Evolutionary conservation across 1,284 basidiomycete genomes (phyloP).

Genomic region (Ganoderma lingzhi): DNA sequence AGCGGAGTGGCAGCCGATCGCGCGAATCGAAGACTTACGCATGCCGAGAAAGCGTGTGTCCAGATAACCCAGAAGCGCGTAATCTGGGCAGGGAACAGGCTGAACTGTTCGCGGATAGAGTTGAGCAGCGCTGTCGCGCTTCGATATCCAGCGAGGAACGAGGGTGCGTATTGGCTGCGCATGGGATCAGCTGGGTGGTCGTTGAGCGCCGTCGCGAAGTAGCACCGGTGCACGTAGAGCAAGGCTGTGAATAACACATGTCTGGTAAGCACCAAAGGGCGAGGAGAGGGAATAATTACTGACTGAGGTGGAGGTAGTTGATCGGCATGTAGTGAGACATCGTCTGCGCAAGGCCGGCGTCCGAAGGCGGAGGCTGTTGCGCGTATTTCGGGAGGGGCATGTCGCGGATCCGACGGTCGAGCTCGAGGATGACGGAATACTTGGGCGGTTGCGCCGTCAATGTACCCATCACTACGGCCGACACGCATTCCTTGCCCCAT

Average conservation of each 20-base stretch:
- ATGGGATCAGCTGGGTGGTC: constrained; percentile 64
- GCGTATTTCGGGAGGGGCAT: constrained; percentile 42
- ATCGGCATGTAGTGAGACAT: constrained; percentile 53
- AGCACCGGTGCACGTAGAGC: constrained; percentile 73
- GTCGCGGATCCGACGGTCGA: constrained; percentile 43
- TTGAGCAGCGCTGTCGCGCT: constrained; percentile 69
- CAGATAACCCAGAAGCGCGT: constrained; percentile 61
- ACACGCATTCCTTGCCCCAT: constrained; percentile 73
- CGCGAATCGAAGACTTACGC: constrained; percentile 50
- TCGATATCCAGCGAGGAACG: constrained; percentile 73
- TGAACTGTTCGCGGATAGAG: constrained; percentile 53
- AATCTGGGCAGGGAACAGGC: constrained; percentile 51
- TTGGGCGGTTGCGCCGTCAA: constrained; percentile 71
- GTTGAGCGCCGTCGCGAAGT: constrained; percentile 69
- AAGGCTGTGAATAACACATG: constrained; percentile 42
- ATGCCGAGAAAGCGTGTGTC: constrained; percentile 68
- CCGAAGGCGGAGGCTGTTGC: constrained; percentile 47
- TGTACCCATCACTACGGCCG: constrained; percentile 69
- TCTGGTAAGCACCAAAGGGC: neutral
- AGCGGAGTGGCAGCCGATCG: neutral
- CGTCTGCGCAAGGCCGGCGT: constrained; percentile 58
- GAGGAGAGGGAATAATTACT: constrained; percentile 34
- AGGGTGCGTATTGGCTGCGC: constrained; percentile 68
- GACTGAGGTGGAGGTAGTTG: constrained; percentile 73
- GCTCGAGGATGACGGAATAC: constrained; percentile 42